These are phyloP conservation scores for Raphanus hybrid DNA, from an alignment of 441 rosid genomes.

Conservation along the genomic window DNA sequence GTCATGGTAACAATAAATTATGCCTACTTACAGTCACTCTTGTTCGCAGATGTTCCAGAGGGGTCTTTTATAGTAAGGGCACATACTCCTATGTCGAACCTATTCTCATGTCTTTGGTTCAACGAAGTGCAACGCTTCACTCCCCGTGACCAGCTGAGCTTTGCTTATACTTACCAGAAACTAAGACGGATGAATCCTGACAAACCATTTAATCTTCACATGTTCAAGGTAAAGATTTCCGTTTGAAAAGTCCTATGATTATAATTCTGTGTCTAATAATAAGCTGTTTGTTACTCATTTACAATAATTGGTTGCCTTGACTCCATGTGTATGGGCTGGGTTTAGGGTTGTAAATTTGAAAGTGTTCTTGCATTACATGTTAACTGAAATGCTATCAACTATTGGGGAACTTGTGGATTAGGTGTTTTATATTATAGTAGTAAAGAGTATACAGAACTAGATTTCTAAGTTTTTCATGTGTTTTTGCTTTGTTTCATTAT, in stretches of 20 bases:
- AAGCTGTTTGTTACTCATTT: slow-evolving; percentile 5
- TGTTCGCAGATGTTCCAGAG: slow-evolving; percentile 89
- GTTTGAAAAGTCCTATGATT: not conserved
- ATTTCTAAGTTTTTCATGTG: slow-evolving; percentile 17
- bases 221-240: slow-evolving; percentile 79
- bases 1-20: not conserved
- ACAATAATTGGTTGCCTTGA: not conserved
- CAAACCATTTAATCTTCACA: slow-evolving; percentile 81
- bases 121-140: slow-evolving; percentile 97
- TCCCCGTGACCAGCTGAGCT: slow-evolving; percentile 98
- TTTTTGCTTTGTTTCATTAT: not conserved
- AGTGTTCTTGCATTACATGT: slow-evolving; percentile 9
- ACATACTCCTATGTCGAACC: slow-evolving; percentile 96
- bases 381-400: slow-evolving; percentile 6
- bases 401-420: not conserved
- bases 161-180: slow-evolving; percentile 86
- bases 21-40: slow-evolving; percentile 6
- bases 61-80: slow-evolving; percentile 95
- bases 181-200: slow-evolving; percentile 77
- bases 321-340: not conserved
- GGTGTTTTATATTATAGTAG: slow-evolving; percentile 7
- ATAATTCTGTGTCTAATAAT: not conserved
- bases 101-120: slow-evolving; percentile 99
- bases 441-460: not conserved
- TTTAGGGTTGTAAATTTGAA: slow-evolving; percentile 3